These are phyloP conservation scores for Wickerhamiella cacticola DNA, from an alignment of 805 yeast genomes.

Conservation along the genomic window DNA sequence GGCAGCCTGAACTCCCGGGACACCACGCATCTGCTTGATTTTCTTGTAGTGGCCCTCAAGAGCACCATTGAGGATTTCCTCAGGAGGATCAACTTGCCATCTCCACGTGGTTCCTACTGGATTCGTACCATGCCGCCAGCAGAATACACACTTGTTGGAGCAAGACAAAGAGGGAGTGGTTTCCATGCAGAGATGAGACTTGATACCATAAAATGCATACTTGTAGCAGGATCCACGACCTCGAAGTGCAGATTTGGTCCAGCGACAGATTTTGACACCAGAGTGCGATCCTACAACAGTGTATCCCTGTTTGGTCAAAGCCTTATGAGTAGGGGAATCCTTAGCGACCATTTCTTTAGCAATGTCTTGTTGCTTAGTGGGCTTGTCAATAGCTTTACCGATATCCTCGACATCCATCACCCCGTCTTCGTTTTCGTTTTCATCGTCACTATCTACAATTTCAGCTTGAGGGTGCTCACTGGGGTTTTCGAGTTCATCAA, in stretches of 20 bases:
- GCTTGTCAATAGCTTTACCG: constrained; percentile 42
- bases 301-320: constrained; percentile 86
- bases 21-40: constrained; percentile 89
- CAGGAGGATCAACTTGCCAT: constrained; percentile 91
- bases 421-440: constrained; percentile 31
- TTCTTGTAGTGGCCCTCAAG: constrained; percentile 79
- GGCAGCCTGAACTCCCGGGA: constrained; percentile 84
- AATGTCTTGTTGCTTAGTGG: constrained; percentile 15
- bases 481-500: constrained; percentile 49
- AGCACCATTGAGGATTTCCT: constrained; percentile 72
- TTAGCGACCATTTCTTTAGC: constrained; percentile 79
- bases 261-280: constrained; percentile 88
- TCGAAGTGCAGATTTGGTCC: constrained; percentile 90
- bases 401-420: constrained; percentile 77
- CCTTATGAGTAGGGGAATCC: constrained; percentile 76
- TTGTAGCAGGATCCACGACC: constrained; percentile 93
- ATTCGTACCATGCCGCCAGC: constrained; percentile 96
- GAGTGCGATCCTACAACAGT: constrained; percentile 89
- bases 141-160: constrained; percentile 88
- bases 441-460: constrained; percentile 45
- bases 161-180: constrained; percentile 89
- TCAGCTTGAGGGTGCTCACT: constrained; percentile 52
- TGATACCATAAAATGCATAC: constrained; percentile 82
- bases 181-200: constrained; percentile 88
- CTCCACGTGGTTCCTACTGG: constrained; percentile 95